Percentiles rank a stretch among this genome's conserved stretches.
Conservation (phyloP, 352 stramenopile genomes). For the Paralagenidium karlingii region DNA sequence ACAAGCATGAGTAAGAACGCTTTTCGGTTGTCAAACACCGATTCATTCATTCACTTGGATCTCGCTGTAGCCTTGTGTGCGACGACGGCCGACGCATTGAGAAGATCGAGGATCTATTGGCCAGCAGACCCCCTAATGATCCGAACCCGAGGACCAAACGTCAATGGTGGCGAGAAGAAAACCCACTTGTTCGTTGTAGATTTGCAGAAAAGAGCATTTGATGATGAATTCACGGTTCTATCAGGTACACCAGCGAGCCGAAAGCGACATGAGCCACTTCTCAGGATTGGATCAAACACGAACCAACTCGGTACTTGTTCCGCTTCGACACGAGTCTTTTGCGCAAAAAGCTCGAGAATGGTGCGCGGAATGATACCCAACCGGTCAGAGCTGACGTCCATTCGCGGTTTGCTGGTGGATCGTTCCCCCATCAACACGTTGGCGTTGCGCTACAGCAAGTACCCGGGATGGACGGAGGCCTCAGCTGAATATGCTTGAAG, state of each 20-base stretch:
- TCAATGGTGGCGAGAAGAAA: not conserved
- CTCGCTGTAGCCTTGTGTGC: no score
- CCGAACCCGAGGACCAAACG: not conserved
- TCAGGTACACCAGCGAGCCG: constrained; percentile 1
- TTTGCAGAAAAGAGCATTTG: constrained; percentile 28
- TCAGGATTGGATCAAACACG: not conserved
- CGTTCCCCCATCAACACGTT: no score
- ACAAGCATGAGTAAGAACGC: no score
- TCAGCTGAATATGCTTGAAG: no score
- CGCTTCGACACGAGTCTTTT: constrained; percentile 4
- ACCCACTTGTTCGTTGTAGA: constrained; percentile 23
- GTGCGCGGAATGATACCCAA: constrained; percentile 34
- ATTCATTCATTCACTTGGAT: no score
- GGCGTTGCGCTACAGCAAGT: no score
- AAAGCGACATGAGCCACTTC: constrained; percentile 2
- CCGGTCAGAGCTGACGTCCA: no score
- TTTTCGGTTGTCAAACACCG: no score
- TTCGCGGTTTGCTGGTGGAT: no score
- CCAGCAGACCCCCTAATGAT: not conserved
- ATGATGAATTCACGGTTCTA: constrained; percentile 21
- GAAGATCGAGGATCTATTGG: constrained; percentile 30
- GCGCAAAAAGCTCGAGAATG: constrained; percentile 27
- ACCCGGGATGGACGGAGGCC: no score
- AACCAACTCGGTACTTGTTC: constrained; percentile 5
- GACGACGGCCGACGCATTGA: constrained; percentile 29